These are phyloP conservation scores for Spathaspora sp. DNA, from an alignment of 805 yeast species.

Conservation along the genomic window DNA sequence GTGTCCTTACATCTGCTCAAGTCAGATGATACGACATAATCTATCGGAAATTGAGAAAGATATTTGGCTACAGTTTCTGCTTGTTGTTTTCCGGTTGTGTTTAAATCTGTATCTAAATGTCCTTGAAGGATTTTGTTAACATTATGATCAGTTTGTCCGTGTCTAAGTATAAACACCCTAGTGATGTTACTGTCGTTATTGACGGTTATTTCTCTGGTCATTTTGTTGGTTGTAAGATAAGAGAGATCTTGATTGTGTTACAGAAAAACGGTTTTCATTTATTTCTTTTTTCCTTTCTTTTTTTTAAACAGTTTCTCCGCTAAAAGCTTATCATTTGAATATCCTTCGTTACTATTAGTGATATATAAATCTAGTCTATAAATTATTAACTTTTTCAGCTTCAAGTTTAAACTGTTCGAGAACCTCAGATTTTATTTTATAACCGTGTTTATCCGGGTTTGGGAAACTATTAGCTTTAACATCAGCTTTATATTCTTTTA, in stretches of 20 bases:
- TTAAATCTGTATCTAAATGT: constrained; percentile 63
- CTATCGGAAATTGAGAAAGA: constrained; percentile 37
- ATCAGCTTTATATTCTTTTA: constrained; percentile 55
- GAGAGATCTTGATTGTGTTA: background rate
- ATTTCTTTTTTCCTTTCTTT: background rate
- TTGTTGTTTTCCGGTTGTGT: constrained; percentile 58
- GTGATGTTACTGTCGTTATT: constrained; percentile 35
- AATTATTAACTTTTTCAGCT: constrained; percentile 2
- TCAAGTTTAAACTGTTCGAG: constrained; percentile 24
- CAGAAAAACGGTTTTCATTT: background rate
- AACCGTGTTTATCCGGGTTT: constrained; percentile 54
- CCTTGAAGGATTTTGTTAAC: constrained; percentile 72
- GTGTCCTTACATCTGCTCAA: constrained; percentile 62
- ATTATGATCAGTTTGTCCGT: constrained; percentile 82
- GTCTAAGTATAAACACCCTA: constrained; percentile 66
- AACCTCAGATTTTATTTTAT: constrained; percentile 64
- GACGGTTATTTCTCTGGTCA: constrained; percentile 17
- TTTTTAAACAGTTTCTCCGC: no score
- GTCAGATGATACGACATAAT: constrained; percentile 50
- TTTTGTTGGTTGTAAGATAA: constrained; percentile 2
- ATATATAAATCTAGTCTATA: background rate
- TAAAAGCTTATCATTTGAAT: background rate
- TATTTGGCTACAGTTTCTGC: constrained; percentile 52
- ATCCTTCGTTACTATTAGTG: background rate
- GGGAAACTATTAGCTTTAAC: constrained; percentile 62